These are phyloP conservation scores for Yamadazyma siamensis DNA, from an alignment of 1,139 yeast genomes.

Conservation along the genomic window DNA sequence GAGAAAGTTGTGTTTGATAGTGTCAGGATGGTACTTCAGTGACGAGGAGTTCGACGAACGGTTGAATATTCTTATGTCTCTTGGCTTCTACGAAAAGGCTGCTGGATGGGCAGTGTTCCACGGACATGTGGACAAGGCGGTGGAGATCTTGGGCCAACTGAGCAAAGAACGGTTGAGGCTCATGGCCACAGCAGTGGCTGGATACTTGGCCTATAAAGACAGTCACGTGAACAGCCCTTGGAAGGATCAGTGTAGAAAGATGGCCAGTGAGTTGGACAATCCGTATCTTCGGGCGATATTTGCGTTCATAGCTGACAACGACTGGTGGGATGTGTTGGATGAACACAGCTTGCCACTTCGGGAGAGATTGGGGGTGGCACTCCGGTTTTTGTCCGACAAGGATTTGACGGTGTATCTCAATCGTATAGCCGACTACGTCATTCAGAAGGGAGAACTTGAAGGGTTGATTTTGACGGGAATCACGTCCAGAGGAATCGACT, in stretches of 20 bases:
- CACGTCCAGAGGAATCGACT: constrained; percentile 76
- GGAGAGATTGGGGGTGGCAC: constrained; percentile 87
- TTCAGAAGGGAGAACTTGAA: constrained; percentile 79
- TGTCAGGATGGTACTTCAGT: constrained; percentile 90
- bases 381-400: constrained; percentile 76
- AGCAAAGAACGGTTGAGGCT: constrained; percentile 62
- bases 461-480: constrained; percentile 89
- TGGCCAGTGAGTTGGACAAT: constrained; percentile 83
- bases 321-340: constrained; percentile 95
- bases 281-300: constrained; percentile 90
- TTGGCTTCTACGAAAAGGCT: constrained; percentile 78
- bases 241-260: constrained; percentile 87
- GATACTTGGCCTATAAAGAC: constrained; percentile 75
- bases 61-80: constrained; percentile 50
- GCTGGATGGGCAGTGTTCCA: constrained; percentile 98
- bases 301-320: constrained; percentile 90
- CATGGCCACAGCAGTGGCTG: constrained; percentile 93
- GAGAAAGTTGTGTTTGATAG: constrained; percentile 75
- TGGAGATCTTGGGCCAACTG: constrained; percentile 61
- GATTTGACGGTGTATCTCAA: constrained; percentile 69
- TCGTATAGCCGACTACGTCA: constrained; percentile 68
- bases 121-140: constrained; percentile 81
- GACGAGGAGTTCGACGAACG: constrained; percentile 72
- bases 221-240: constrained; percentile 71
- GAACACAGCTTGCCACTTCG: constrained; percentile 84